These are phyloP conservation scores for Fusarium decemcellulare DNA, from an alignment of 2,329 filamentous ascomycete species.

Conservation along the genomic window DNA sequence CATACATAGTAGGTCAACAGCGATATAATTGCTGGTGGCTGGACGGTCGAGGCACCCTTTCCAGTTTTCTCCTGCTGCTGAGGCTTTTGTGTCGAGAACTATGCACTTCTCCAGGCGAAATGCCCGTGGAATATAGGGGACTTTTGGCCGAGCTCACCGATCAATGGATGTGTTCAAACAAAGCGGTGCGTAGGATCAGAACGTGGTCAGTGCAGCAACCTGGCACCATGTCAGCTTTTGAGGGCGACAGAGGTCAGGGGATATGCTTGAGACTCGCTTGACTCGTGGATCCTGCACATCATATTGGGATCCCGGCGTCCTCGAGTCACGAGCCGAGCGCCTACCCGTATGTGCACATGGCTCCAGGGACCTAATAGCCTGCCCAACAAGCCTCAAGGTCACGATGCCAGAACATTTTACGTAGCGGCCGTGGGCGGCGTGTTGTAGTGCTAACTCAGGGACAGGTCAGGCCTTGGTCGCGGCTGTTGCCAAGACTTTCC, in stretches of 20 bases:
- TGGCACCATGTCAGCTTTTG: constrained; percentile 24
- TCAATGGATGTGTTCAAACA: constrained; percentile 4
- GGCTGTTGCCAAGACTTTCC: constrained; percentile 38
- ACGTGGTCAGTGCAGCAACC: constrained; percentile 24
- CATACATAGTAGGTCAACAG: constrained; percentile 10
- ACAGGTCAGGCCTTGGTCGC: constrained; percentile 32
- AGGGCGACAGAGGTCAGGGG: constrained; percentile 28
- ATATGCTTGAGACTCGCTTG: constrained; percentile 47
- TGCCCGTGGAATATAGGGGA: background rate
- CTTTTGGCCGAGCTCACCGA: constrained; percentile 14
- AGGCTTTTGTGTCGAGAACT: constrained; percentile 3
- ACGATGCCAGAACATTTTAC: constrained; percentile 33
- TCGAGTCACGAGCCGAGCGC: constrained; percentile 46
- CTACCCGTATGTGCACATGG: constrained; percentile 35
- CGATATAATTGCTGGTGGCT: constrained; percentile 17
- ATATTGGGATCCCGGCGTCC: constrained; percentile 44
- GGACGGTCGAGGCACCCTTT: constrained; percentile 8
- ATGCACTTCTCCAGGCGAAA: constrained; percentile 2
- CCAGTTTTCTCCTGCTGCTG: background rate
- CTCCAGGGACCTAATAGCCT: constrained; percentile 20
- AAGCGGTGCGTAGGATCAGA: constrained; percentile 13
- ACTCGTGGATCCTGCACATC: constrained; percentile 55
- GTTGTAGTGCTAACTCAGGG: constrained; percentile 23
- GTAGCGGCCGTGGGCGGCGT: constrained; percentile 27
- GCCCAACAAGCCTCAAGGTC: constrained; percentile 13